phyloP scores from a whole-genome alignment of 805 yeast genomes.

The Saturnispora zaruensis region DNA sequence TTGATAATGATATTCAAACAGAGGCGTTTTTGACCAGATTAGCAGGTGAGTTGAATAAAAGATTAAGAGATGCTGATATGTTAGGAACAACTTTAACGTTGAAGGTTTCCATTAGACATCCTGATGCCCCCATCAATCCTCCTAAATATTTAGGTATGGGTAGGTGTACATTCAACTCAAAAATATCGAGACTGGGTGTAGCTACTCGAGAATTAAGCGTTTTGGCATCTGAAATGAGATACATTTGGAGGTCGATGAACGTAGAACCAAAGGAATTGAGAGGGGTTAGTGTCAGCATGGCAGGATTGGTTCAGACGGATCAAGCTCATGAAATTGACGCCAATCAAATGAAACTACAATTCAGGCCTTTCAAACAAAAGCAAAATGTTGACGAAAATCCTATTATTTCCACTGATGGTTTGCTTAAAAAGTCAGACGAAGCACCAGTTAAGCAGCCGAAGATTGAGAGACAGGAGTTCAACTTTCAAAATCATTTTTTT shows the following conservation, averaged over 20 bases:
- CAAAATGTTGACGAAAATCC: background rate
- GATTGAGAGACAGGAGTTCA: background rate
- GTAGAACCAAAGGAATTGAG: slow-evolving; percentile 56
- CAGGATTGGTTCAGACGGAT: slow-evolving; percentile 40
- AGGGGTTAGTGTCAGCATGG: slow-evolving; percentile 69
- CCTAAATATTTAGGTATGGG: slow-evolving; percentile 85
- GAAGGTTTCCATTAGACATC: slow-evolving; percentile 55
- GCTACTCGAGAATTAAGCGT: slow-evolving; percentile 53
- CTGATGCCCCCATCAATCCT: slow-evolving; percentile 64
- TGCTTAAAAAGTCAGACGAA: background rate
- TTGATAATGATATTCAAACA: slow-evolving; percentile 50
- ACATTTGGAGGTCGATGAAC: slow-evolving; percentile 45
- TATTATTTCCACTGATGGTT: background rate
- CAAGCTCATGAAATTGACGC: slow-evolving; percentile 16
- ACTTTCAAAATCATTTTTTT: background rate
- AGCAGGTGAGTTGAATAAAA: slow-evolving; percentile 46
- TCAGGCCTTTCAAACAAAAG: slow-evolving; percentile 14
- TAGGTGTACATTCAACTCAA: slow-evolving; percentile 53
- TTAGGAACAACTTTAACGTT: slow-evolving; percentile 53
- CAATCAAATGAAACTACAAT: slow-evolving; percentile 30
- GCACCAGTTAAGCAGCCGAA: background rate
- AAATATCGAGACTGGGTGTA: slow-evolving; percentile 50
- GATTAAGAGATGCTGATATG: slow-evolving; percentile 41
- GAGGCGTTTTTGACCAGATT: slow-evolving; percentile 54
- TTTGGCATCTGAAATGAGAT: slow-evolving; percentile 51